Percentiles rank a stretch among this genome's conserved stretches.
phyloP scores from a whole-genome alignment of 371 early-diverging fungal species.

The Actinomortierella wolfii region DNA sequence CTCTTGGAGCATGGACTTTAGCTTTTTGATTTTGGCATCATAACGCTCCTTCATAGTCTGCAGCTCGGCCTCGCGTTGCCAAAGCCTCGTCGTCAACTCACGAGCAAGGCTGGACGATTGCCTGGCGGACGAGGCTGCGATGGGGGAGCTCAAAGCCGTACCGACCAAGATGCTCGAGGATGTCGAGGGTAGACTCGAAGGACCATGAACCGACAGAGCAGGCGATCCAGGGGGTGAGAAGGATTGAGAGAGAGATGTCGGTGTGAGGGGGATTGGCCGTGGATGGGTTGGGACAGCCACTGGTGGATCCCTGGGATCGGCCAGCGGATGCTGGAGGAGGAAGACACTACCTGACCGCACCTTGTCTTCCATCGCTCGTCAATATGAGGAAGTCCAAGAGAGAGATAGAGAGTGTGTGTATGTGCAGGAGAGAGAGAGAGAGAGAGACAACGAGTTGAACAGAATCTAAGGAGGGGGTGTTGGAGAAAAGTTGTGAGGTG shows the following conservation, averaged over 20 bases:
- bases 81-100: slow-evolving; percentile 41
- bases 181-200: slow-evolving; percentile 7
- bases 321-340: slow-evolving; percentile 41
- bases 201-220: slow-evolving; percentile 8
- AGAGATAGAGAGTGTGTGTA: not conserved
- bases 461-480: not conserved
- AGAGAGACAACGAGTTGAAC: not conserved
- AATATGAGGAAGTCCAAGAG: not conserved
- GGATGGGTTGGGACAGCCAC: slow-evolving; percentile 33
- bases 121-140: slow-evolving; percentile 9
- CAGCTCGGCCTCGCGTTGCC: slow-evolving; percentile 46
- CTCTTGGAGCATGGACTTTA: slow-evolving; percentile 43
- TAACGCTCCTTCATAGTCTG: slow-evolving; percentile 46
- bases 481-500: not conserved
- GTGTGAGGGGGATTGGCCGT: slow-evolving; percentile 27
- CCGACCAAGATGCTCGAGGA: slow-evolving; percentile 4
- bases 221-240: slow-evolving; percentile 41
- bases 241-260: slow-evolving; percentile 21
- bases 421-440: not conserved
- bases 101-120: slow-evolving; percentile 21
- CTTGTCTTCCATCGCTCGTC: slow-evolving; percentile 4
- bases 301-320: slow-evolving; percentile 40
- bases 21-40: slow-evolving; percentile 34
- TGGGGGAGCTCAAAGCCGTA: slow-evolving; percentile 5
- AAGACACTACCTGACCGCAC: slow-evolving; percentile 15